These are phyloP conservation scores for Candida chilensis DNA, from an alignment of 805 yeast species.

Conservation along the genomic window DNA sequence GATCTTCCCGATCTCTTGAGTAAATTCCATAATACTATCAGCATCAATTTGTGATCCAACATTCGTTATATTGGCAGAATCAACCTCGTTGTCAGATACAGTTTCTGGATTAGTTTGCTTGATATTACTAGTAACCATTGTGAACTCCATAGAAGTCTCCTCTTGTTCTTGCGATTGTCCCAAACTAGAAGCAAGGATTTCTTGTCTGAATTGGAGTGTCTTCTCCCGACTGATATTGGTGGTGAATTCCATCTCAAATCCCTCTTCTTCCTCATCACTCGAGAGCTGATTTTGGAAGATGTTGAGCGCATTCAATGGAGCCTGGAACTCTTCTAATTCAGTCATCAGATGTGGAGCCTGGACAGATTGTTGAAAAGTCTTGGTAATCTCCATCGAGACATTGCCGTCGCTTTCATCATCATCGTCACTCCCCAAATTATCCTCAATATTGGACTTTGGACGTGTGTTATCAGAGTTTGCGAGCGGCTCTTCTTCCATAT, in stretches of 20 bases:
- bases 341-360: neutral
- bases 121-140: constrained; percentile 6
- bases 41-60: no score
- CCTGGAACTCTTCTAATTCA: neutral
- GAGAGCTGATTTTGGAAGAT: no score
- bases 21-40: constrained; percentile 3
- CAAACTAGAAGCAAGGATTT: neutral
- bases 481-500: constrained; percentile 3
- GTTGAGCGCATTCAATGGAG: no score
- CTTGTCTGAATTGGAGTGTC: neutral
- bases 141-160: constrained; percentile 12
- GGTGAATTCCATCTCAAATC: constrained; percentile 2
- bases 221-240: neutral
- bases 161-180: constrained; percentile 1
- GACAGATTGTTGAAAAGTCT: neutral
- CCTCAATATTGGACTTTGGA: constrained; percentile 2
- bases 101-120: constrained; percentile 1
- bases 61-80: neutral
- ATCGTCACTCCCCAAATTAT: constrained; percentile 5
- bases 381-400: constrained; percentile 2
- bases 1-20: constrained; percentile 2
- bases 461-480: constrained; percentile 1
- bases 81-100: no score
- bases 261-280: constrained; percentile 1
- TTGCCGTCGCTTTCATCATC: constrained; percentile 2